Evolutionary conservation across 768 basidiomycete genomes (phyloP), one percentile per base, ranked within the genome.

Genomic region (Psilocybe cubensis): DNA sequence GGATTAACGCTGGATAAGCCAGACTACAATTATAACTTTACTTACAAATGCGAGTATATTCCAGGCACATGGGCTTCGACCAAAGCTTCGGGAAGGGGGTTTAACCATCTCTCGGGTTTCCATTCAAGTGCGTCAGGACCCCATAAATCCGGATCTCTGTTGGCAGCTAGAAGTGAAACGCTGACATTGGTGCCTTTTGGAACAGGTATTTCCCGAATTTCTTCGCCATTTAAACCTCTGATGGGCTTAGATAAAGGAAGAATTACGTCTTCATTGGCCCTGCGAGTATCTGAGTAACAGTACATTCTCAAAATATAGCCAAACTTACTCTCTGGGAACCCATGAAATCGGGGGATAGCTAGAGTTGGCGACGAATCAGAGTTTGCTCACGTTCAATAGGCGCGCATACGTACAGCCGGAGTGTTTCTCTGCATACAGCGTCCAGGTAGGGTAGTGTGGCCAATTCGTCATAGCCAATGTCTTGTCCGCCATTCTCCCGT

Each of bases 71-170:
- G 60, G 2, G 62, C 60, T 27, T 49, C 41, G 9, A 27, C 24
- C 31, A 66, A 38, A 3, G 53, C 40, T 1, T 55, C 52, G 1
- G 65, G 63, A 6, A 64, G 28, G 3, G 60, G 59, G 4, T 57
- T 54, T 2, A 80, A 65, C 78, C 80, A 81, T 10, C 79, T 68
- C 50, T 80, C 78, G 4, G 79, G 80, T 51, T 76, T 79, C 73
- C 76, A 81, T 56, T 80, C 76, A n/a, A 64, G 31, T 0, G 75
- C 74, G 57, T 82, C 79, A 4, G 65, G 58, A 5, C 80, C 79
- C 79, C 78, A 81, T 5, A 79, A 51, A 1, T 63, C 65, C 33
- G 68, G 68, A 57, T 73, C 70, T 9, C 61, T 61, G 52, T 80
- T 80, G 2, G 63, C 56, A 17, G 64, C 68, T 9, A 66, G 35